Evolutionary conservation across 164 flowering plant genomes (phyloP), one percentile per base, ranked within the genome.

Genomic region (Piper longum): DNA sequence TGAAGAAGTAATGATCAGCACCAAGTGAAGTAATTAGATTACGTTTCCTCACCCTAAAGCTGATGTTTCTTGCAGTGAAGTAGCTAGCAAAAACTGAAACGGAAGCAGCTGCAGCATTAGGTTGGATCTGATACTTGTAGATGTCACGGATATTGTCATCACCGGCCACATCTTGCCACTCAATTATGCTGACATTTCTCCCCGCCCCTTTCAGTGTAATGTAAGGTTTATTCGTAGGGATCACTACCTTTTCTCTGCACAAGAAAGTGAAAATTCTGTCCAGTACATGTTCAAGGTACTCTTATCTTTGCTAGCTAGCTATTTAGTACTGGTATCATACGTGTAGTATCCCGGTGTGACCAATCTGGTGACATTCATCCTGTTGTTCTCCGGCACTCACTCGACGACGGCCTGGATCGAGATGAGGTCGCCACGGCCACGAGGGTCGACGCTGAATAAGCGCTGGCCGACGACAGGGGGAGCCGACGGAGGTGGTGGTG

Each of bases 81-180:
- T 83, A 81, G 43, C 72, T 77, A 40, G 97, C 88, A 60, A 74
- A 81, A 40, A 93, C 96, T 43, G 87, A 71, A 39, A 90, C 96
- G 41, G 98, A 88, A 54, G 97, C 98, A 0, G 97, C 83, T 12
- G 78, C 76, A 74, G 84, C 88, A 48, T 5, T 3, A 54, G 98
- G 88, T 4, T 90, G 84, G 19, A 90, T 76, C 72, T 83, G 95
- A 9, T 48, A 14, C 60, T 86, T 85, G 18, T 96, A 95, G 59
- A 82, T 72, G 8, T 14, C 52, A 48, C 9, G 36, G 36, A 26
- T 26, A 26, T 26, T 9, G n/a, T 71, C 78, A 44, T 90, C 97
- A 16, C 85, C n/a, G 0, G 95, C 98, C 36, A 95, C 68, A 64
- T 93, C 96, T 45, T 87, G 96, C 97, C 97, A 90, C 61, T 90